phyloP scores from a whole-genome alignment of 257 asterid genomes.

The Petunia axillaris region DNA sequence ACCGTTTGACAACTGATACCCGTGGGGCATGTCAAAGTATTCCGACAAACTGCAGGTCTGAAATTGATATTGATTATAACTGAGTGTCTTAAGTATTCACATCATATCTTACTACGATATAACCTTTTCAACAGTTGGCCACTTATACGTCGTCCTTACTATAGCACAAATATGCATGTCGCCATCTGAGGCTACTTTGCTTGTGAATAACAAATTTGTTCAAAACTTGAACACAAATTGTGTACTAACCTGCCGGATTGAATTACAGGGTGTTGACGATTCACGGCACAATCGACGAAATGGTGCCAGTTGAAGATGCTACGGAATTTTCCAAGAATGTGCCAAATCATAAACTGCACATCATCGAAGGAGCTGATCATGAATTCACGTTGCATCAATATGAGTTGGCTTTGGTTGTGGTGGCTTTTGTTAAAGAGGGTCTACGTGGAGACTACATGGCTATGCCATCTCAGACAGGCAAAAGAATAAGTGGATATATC shows the following conservation, averaged over 20 bases:
- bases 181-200: not conserved
- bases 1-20: slow-evolving; percentile 73
- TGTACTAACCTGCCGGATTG: not conserved
- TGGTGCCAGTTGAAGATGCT: slow-evolving; percentile 80
- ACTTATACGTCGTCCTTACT: not conserved
- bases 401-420: slow-evolving; percentile 56
- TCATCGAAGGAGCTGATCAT: slow-evolving; percentile 87
- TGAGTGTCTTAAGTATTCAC: not conserved
- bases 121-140: not conserved
- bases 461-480: slow-evolving; percentile 30
- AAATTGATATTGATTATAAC: not conserved
- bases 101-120: slow-evolving; percentile 13
- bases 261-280: slow-evolving; percentile 69
- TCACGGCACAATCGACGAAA: slow-evolving; percentile 73
- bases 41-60: slow-evolving; percentile 66
- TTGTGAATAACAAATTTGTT: not conserved
- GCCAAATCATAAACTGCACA: slow-evolving; percentile 53
- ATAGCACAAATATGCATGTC: not conserved
- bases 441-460: slow-evolving; percentile 26
- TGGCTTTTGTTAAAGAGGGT: slow-evolving; percentile 51
- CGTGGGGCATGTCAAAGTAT: slow-evolving; percentile 61
- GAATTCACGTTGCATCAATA: slow-evolving; percentile 64
- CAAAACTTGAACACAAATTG: not conserved
- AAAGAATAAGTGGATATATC: slow-evolving; percentile 23
- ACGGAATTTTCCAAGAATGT: slow-evolving; percentile 51